Evolutionary conservation across 345 rosid genomes (phyloP).

Genomic region (Salix brachista): DNA sequence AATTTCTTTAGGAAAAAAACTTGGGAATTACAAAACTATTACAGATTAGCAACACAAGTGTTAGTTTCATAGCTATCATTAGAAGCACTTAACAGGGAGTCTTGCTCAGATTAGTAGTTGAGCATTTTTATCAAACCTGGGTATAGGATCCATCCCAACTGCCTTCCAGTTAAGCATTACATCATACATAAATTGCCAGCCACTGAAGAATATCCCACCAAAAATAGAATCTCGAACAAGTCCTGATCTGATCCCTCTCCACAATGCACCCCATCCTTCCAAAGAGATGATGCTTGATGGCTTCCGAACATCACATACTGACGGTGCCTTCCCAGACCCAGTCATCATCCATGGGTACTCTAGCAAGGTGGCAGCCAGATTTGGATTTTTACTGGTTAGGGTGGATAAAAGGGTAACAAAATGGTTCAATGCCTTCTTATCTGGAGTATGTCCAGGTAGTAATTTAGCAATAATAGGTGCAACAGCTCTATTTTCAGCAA

Average conservation of each 20-base stretch:
- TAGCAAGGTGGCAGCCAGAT: slow-evolving; percentile 61
- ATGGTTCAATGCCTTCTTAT: slow-evolving; percentile 56
- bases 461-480: slow-evolving; percentile 46
- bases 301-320: slow-evolving; percentile 60
- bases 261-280: slow-evolving; percentile 76
- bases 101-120: neutral
- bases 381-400: slow-evolving; percentile 58
- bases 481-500: slow-evolving; percentile 27
- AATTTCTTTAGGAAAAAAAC: too few relatives aligned
- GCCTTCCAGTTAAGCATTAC: slow-evolving; percentile 85
- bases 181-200: slow-evolving; percentile 78
- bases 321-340: slow-evolving; percentile 86
- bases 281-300: slow-evolving; percentile 57
- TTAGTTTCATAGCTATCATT: neutral
- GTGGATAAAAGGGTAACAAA: slow-evolving; percentile 66
- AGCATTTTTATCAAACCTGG: slow-evolving; percentile 44
- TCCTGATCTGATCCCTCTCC: slow-evolving; percentile 83
- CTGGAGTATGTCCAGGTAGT: slow-evolving; percentile 56
- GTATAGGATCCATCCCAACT: slow-evolving; percentile 72
- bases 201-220: slow-evolving; percentile 78
- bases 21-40: too few relatives aligned
- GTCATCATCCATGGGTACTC: slow-evolving; percentile 94
- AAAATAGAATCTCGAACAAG: slow-evolving; percentile 68
- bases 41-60: too few relatives aligned
- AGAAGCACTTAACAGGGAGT: neutral